Base-by-base conservation (phyloP, 2,329 filamentous ascomycete species). In the Didymellaceae sp. region DNA sequence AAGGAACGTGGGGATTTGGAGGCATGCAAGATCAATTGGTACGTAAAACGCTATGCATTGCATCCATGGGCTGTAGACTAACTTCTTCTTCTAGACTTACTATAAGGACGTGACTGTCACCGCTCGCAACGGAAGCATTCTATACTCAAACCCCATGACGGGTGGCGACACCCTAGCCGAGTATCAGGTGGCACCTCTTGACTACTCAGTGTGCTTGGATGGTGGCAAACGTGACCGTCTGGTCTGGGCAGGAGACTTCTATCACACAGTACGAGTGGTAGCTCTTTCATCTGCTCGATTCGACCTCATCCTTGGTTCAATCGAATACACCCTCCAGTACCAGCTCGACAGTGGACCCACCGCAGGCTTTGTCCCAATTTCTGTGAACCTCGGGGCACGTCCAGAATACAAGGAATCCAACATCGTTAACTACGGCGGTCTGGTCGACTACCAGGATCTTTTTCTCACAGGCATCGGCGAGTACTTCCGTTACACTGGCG, bases 231-330 rank as follows among this genome's bases (percentile, higher is more conserved):
- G 76, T 5, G 75, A 78, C 50, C 65, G 75, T 0, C 61, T 76
- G 1, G 64, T 76, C 5, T 78, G 75, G 75, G 64, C 70, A 3
- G 75, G 76, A 5, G 75, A 78, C 48, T 77, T 76, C 44, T 72
- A 72, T 31, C 75, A 78, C 54, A 77, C 77, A 0, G 59, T 68
- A 1, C 65, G 70, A 9, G 67, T 77, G 14, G 59, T 77, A 9
- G 64, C 60, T 0, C 61, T 65, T 1, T 73, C 67, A 6, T 78
- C 75, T 1, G 59, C 63, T 9, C 65, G 71, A 4, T 65, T 52
- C n/a, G 74, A 77, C 18, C 62, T 71, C 14, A 52, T 73, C 2
- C 40, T 66, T 0, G 74, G 74, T 2, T 74, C 66, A 0, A 61
- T 78, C 14, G 54, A 70, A 8, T 67, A 61, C 10, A 47, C 67